Evolutionary conservation across 495 filamentous ascomycete genomes (phyloP), one percentile per base, ranked within the genome.

Genomic region (Lineolata rhizophorae): DNA sequence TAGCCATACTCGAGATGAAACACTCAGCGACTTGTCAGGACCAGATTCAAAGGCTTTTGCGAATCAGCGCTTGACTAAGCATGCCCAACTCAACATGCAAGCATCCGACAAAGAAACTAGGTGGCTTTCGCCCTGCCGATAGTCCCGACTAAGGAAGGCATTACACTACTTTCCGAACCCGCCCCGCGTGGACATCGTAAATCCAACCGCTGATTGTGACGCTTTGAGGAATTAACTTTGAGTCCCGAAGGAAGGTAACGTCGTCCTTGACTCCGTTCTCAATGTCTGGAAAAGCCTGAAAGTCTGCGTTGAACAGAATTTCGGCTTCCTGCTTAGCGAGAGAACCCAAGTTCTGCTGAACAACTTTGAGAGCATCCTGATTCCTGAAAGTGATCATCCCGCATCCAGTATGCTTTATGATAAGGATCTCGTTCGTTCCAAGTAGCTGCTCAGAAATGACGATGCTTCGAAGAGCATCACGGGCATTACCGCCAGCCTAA

Each of bases 321-420:
- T 25, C 22, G n/a, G n/a, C n/a, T n/a, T 25, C 22, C 22, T n/a
- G 6, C 22, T 6, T n/a, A 6, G 22, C 22, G 6, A 6, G 6
- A 25, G 6, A 6, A 6, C 22, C 22, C 22, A 25, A 25, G 6
- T 25, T 25, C 49, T 65, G 44, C 45, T 56, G 53, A 5, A 85
- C 65, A 21, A 70, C 42, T 1, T 19, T 45, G 2, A 62, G 59
- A 11, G 73, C 65, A 34, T 66, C 67, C 34, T 63, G 60, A 35
- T 84, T 78, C 3, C 58, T 60, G 42, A 85, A 90, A 0, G 68
- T 80, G 25, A 83, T 43, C 81, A 87, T 87, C 18, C 80, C 79
- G 42, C 80, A 90, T 3, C 70, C 73, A 4, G 65, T 72, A 32
- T 90, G 77, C 52, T 91, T 84, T 35, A 90, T 55, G 14, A 90